Evolutionary conservation across 192 early-diverging fungal species (phyloP), one percentile per base, ranked within the genome.

Genomic region (Funneliformis geosporum): DNA sequence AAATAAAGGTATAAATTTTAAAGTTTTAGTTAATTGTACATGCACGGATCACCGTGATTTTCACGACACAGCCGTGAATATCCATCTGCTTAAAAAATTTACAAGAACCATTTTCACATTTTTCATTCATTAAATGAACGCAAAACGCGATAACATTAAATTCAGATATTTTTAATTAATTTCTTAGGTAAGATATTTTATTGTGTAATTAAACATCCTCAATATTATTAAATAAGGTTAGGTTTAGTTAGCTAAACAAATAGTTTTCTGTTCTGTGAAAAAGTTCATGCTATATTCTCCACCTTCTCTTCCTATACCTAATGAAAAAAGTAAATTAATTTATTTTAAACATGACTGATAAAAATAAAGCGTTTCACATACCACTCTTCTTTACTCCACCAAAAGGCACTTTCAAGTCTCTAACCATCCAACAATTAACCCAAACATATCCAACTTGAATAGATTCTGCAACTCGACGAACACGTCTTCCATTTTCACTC

Each of bases 331-430:
- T 39, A 23, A 10, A 61, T 75, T 38, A 75, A 59, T 75, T 40
- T 11, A 43, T 5, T n/a, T 60, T 12, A 42, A 60, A 14, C 33
- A 18, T 25, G 2, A n/a, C 14, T 3, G 18, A 10, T 44, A 59
- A 40, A n/a, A 50, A 33, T 4, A 33, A 27, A 10, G 2, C n/a
- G n/a, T 60, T 28, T 39, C 4, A 8, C 74, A 18, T 62, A 55
- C 92, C 92, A 79, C 87, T 89, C 65, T 84, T 84, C 67, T 93
- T 92, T 74, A 85, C 81, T 10, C 94, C 94, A 62, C 94, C 94
- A 84, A 95, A 94, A 16, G 94, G 94, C 89, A 92, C 91, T 60
- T 84, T 84, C n/a, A 93, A 85, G 75, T 94, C 92, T 47, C 92
- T 85, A 27, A 88, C 83, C 85, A 91, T 87, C 90, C 92, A 95